Base-by-base conservation (phyloP, 2,329 filamentous ascomycete species). In the Proliferodiscus dingleyae region DNA sequence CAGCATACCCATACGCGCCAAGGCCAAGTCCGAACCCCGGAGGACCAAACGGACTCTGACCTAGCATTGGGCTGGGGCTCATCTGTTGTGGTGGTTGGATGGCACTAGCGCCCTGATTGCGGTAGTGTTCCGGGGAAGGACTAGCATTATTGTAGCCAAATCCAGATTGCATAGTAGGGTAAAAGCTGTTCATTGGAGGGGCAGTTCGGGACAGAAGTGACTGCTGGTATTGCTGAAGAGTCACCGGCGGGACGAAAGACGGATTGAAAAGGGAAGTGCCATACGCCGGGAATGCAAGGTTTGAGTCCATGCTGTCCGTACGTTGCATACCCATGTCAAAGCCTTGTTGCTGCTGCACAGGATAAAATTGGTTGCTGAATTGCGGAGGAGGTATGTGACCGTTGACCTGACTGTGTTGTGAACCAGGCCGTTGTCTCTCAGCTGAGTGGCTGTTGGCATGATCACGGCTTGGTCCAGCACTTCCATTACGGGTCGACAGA, bases 401-500 rank as follows among this genome's bases (percentile, higher is more conserved):
- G 54, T 66, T 73, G 37, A 70, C 68, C 54, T 81, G 78, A 47
- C 58, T 58, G 54, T 68, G 73, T 29, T 73, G 67, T 47, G 79
- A 81, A 10, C 69, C 66, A 22, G 79, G 78, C 41, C 78, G 74
- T 58, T 75, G 74, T 43, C 78, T 73, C 45, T 72, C 72, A 29
- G 66, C 61, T 16, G 68, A 65, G 46, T 69, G 67, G 53, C 66
- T 67, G 47, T 69, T 33, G 32, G 41, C 33, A 28, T 60, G 56
- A 13, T 61, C 60, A 36, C 62, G 58, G 49, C 56, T 61, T 28
- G 66, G 61, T 24, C 66, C 63, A 26, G 61, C 57, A 32, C 64
- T 68, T 23, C 66, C 66, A 49, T 68, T 78, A 34, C 81, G 71
- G 22, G 81, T 85, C 5, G 91, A 94, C 29, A 98, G 71, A 49